Conservation (phyloP, 1,284 basidiomycete genomes). For the Papiliotrema nemorosa region DNA sequence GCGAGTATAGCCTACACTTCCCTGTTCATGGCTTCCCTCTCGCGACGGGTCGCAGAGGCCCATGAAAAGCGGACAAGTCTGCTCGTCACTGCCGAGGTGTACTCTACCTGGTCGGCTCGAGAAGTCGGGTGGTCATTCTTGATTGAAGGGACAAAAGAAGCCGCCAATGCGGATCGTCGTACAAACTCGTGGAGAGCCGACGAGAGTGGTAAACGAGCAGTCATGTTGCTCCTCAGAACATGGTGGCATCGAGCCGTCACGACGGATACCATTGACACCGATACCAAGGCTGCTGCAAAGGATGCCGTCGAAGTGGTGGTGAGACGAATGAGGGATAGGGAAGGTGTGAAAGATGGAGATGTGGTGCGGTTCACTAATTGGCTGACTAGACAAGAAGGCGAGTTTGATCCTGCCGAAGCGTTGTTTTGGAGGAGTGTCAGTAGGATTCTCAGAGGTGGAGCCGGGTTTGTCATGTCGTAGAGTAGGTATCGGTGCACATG, state of each 20-base stretch:
- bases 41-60: conserved; percentile 31
- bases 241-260: conserved; percentile 48
- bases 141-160: conserved; percentile 41
- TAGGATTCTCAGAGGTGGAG: conserved; percentile 36
- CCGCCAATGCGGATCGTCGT: conserved; percentile 31
- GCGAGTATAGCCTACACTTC: conserved; percentile 34
- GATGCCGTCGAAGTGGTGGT: conserved; percentile 44
- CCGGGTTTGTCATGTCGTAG: conserved; percentile 38
- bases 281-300: conserved; percentile 38
- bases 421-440: conserved; percentile 44
- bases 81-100: conserved; percentile 47
- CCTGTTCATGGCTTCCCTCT: conserved; percentile 40
- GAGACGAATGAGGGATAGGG: conserved; percentile 36
- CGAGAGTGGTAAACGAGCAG: conserved; percentile 41
- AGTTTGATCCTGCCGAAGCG: conserved; percentile 38
- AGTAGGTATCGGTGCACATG: no score
- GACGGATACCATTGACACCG: conserved; percentile 30
- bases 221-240: conserved; percentile 38
- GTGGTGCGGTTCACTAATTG: conserved; percentile 35
- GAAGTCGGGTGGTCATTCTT: conserved; percentile 50
- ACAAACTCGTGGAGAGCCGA: conserved; percentile 41
- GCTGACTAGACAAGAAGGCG: conserved; percentile 33
- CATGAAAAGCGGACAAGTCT: conserved; percentile 34
- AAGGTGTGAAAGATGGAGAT: conserved; percentile 39
- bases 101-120: conserved; percentile 46